Base-by-base conservation (phyloP, 2,329 filamentous ascomycete genomes). In the Phoma sp. region DNA sequence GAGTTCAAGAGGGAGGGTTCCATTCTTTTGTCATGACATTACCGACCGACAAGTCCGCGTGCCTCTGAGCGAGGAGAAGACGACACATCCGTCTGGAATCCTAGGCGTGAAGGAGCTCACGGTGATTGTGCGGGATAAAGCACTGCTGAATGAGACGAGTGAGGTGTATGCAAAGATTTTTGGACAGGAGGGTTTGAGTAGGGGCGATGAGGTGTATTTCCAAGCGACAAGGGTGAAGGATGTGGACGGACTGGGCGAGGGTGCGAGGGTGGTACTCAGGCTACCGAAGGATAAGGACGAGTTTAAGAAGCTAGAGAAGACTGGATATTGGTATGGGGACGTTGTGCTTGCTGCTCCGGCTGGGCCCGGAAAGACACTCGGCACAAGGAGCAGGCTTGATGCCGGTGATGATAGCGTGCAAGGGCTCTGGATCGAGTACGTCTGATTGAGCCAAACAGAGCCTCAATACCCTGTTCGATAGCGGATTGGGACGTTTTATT, bases 11-110 rank as follows among this genome's bases (percentile, higher is more conserved):
- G 85, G 86, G 0, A 73, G 74, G 12, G 65, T 86, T 10, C 87
- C 87, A 0, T 90, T 90, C 61, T 90, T 69, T 51, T 74, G 71
- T 29, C 79, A 89, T 39, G 87, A 90, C 67, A 73, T 83, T 11
- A 89, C 87, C 2, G 74, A 80, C 2, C 71, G 87, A 6, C 60
- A 74, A n/a, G 66, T 84, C 2, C 74, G 87, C 0, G 86, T 88
- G 2, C 84, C 86, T 6, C 62, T 77, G 3, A 62, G 72, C 0
- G 61, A 46, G 6, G 74, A 60, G 25, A 74, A 69, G 32, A 76
- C 76, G 3, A 71, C 64, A 11, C 87, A 89, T 72, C 75, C 82
- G 0, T 83, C 76, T 6, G 80, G 80, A 0, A 83, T 78, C 0
- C 61, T 78, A 12, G 86, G 86, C 0, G 61, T 76, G n/a, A 47